phyloP scores from a whole-genome alignment of 164 flowering plant species.

The Piper betle region DNA sequence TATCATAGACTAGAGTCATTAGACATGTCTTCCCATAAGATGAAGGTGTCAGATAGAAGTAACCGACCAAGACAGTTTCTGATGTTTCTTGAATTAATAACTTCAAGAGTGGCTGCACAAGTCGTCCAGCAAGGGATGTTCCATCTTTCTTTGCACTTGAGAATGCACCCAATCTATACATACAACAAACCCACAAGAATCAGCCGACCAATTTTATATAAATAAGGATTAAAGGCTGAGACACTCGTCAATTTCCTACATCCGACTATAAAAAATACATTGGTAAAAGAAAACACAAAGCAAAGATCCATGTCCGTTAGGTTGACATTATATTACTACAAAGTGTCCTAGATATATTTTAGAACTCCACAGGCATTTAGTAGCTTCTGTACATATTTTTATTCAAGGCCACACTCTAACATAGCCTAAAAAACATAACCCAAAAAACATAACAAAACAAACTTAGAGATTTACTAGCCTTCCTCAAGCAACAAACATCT shows the following conservation, averaged over 20 bases:
- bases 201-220: neutral
- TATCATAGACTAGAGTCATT: too few relatives aligned
- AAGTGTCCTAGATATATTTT: too few relatives aligned
- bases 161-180: slow-evolving; percentile 48
- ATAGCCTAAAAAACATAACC: too few relatives aligned
- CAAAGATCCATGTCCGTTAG: neutral
- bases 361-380: too few relatives aligned
- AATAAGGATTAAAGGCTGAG: neutral
- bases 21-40: neutral
- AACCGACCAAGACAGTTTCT: slow-evolving; percentile 52
- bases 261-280: neutral
- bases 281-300: neutral
- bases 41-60: neutral
- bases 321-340: neutral
- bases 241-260: neutral
- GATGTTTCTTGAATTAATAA: slow-evolving; percentile 52
- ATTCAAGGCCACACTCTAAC: too few relatives aligned
- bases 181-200: neutral
- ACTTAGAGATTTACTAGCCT: too few relatives aligned
- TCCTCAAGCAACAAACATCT: too few relatives aligned
- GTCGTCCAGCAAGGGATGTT: slow-evolving; percentile 38
- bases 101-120: slow-evolving; percentile 53
- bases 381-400: too few relatives aligned
- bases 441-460: too few relatives aligned
- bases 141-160: slow-evolving; percentile 59